Conservation (phyloP, 2,329 filamentous ascomycete species). For the Fusarium mangiferae region DNA sequence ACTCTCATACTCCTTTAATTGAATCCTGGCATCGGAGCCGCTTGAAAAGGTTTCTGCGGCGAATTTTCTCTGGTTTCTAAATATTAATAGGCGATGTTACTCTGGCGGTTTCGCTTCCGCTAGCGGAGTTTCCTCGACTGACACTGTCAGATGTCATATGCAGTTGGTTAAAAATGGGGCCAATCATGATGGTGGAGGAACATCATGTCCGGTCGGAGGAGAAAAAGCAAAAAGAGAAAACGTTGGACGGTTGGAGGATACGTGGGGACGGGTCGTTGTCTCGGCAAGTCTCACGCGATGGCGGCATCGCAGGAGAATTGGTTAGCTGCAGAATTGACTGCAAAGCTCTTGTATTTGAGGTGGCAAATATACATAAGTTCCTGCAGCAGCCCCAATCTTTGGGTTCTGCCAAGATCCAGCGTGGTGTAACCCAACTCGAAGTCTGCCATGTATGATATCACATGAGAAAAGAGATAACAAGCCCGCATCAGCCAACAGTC, state of each 20-base stretch:
- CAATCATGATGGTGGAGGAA: neutral
- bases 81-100: neutral
- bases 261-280: neutral
- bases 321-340: too few species aligned
- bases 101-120: neutral
- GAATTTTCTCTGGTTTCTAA: fast-evolving
- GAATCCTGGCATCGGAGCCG: neutral
- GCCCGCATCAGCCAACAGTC: neutral
- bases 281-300: neutral
- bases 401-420: neutral
- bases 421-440: neutral
- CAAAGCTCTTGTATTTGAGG: neutral
- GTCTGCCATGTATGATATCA: neutral
- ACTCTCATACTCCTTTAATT: neutral
- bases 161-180: neutral
- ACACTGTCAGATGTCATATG: neutral
- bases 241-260: too few species aligned
- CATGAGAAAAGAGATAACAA: neutral
- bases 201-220: fast-evolving
- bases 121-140: neutral
- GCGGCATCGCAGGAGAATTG: neutral
- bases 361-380: neutral
- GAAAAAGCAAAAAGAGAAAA: neutral
- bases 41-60: neutral
- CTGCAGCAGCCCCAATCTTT: neutral